phyloP scores from a whole-genome alignment of 2,329 filamentous ascomycete genomes.

The Chrysoporthe austroafricana region DNA sequence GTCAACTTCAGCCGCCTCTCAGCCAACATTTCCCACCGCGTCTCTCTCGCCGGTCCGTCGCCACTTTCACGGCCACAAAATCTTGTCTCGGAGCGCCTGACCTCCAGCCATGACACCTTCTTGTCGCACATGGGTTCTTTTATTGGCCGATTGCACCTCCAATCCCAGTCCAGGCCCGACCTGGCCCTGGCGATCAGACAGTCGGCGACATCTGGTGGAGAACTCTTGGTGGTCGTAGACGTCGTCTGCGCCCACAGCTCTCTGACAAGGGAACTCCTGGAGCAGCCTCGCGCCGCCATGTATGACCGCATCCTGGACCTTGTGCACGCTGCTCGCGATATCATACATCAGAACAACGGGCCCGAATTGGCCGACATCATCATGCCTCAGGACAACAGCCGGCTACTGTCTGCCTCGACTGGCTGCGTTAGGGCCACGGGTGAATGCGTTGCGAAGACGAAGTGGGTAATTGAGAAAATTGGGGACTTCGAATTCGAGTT shows the following conservation, averaged over 20 bases:
- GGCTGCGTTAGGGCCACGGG: conserved; percentile 88
- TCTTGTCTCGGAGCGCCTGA: conserved; percentile 82
- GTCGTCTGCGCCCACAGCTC: conserved; percentile 79
- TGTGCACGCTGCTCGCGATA: conserved; percentile 78
- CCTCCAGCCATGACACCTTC: conserved; percentile 81
- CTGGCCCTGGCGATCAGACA: conserved; percentile 81
- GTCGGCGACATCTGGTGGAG: conserved; percentile 79
- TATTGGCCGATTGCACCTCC: conserved; percentile 85
- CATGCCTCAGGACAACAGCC: conserved; percentile 76
- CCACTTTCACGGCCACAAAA: conserved; percentile 67
- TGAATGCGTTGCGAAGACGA: conserved; percentile 87
- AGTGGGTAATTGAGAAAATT: conserved; percentile 81
- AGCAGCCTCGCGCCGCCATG: conserved; percentile 74
- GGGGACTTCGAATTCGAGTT: conserved; percentile 90
- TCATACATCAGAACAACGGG: conserved; percentile 67
- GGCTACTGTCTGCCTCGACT: conserved; percentile 78
- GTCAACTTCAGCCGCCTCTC: conserved; percentile 50
- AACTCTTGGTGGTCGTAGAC: conserved; percentile 79
- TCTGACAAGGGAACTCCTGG: conserved; percentile 67
- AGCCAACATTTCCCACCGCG: conserved; percentile 68
- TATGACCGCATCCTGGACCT: conserved; percentile 79
- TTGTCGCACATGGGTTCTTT: conserved; percentile 91
- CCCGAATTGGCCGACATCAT: conserved; percentile 77
- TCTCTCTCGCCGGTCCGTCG: conserved; percentile 74
- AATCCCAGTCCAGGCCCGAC: conserved; percentile 87